These are phyloP conservation scores for Colletotrichum higginsianum DNA, from an alignment of 2,329 filamentous ascomycete genomes.

Conservation along the genomic window DNA sequence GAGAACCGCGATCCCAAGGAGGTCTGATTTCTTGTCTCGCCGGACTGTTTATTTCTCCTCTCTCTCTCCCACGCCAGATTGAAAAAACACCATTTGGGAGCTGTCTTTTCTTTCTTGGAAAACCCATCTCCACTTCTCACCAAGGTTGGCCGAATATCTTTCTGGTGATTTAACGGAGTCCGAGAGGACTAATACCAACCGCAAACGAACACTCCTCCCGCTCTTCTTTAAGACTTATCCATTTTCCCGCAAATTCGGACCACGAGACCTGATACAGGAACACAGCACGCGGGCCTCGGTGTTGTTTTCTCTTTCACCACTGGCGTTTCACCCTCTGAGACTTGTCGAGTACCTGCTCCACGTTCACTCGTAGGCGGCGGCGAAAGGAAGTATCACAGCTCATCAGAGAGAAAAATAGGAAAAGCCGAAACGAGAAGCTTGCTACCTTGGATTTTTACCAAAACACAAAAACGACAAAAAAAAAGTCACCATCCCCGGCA, in stretches of 20 bases:
- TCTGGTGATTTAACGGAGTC: constrained; percentile 59
- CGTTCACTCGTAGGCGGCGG: constrained; percentile 38
- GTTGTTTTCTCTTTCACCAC: constrained; percentile 1
- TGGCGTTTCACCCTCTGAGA: constrained; percentile 44
- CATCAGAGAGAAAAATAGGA: constrained; percentile 35
- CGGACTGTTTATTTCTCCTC: constrained; percentile 49
- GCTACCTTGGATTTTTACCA: constrained; percentile 20
- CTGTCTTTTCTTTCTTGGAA: constrained; percentile 44
- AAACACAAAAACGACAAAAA: constrained; percentile 31
- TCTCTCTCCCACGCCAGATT: constrained; percentile 67
- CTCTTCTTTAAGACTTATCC: constrained; percentile 45
- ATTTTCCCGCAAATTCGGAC: constrained; percentile 26
- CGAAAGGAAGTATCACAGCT: constrained; percentile 9
- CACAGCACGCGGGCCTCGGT: constrained; percentile 29
- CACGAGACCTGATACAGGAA: constrained; percentile 16
- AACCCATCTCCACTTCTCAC: constrained; percentile 63
- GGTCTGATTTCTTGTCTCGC: constrained; percentile 44
- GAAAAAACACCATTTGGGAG: constrained; percentile 64
- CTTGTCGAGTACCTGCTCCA: constrained; percentile 23
- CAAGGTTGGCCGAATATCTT: constrained; percentile 64
- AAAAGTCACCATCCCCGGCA: constrained; percentile 25
- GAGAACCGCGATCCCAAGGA: constrained; percentile 40
- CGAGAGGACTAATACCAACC: constrained; percentile 55
- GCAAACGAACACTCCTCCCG: constrained; percentile 48
- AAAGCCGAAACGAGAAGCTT: constrained; percentile 31